These are phyloP conservation scores for Amylostereum areolatum DNA, from an alignment of 1,284 basidiomycete genomes.

Conservation along the genomic window DNA sequence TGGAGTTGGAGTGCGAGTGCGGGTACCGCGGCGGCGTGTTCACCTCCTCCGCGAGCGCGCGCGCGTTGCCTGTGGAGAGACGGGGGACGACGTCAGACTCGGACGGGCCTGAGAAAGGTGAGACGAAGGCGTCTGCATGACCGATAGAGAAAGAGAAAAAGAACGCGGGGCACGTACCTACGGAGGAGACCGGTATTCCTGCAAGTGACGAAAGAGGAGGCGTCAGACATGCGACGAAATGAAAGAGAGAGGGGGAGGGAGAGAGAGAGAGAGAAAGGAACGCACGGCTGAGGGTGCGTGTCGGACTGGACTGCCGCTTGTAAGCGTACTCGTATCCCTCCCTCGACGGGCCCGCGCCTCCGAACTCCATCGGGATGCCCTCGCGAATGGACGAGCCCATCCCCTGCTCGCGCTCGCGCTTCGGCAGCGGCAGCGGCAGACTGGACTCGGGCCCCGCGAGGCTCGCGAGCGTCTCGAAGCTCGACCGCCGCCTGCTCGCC, in stretches of 20 bases:
- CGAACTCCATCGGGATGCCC: conserved; percentile 61
- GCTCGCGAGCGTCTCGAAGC: conserved; percentile 63
- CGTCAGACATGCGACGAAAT: not conserved
- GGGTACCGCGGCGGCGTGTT: conserved; percentile 15
- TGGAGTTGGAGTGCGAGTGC: conserved; percentile 24
- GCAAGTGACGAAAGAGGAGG: conserved; percentile 10
- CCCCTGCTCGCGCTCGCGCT: too few species aligned
- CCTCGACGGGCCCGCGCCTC: conserved; percentile 25
- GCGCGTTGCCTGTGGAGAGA: conserved; percentile 76
- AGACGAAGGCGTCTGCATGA: not conserved
- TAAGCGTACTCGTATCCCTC: conserved; percentile 24
- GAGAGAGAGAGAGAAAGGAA: conserved; percentile 16
- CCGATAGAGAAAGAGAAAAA: not conserved
- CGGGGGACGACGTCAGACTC: conserved; percentile 31
- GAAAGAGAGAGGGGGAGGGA: not conserved
- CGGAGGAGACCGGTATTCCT: conserved; percentile 72
- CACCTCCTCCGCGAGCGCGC: conserved; percentile 71
- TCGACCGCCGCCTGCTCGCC: conserved; percentile 53
- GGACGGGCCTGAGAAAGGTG: not conserved
- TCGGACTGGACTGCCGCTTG: conserved; percentile 64
- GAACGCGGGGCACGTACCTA: too few species aligned
- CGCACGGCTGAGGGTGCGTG: conserved; percentile 73
- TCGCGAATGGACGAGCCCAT: too few species aligned
- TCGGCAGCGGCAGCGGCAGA: conserved; percentile 60
- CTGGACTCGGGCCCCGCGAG: conserved; percentile 70